These are phyloP conservation scores for Leishmania mexicana DNA, from an alignment of 208 protist genomes.

Conservation along the genomic window DNA sequence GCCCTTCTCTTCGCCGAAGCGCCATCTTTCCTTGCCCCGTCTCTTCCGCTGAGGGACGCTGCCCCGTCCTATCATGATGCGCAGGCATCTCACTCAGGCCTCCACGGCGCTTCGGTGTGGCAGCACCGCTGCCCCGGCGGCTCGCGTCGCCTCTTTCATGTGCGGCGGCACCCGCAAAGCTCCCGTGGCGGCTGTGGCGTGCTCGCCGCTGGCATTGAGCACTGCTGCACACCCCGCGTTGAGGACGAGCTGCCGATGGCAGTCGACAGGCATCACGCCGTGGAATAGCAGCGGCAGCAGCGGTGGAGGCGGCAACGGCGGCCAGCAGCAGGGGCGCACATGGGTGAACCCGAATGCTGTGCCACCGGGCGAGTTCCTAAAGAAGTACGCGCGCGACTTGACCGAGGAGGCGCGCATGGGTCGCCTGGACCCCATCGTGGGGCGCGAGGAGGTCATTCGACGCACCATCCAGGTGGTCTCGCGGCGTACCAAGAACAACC, in stretches of 20 bases:
- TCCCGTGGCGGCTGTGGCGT: neutral
- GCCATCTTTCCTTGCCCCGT: neutral
- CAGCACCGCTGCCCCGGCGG: neutral
- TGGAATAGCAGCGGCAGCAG: constrained; percentile 40
- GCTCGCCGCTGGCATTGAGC: neutral
- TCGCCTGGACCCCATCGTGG: constrained; percentile 98
- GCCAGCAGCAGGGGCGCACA: constrained; percentile 68
- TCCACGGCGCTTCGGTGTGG: constrained; percentile 7
- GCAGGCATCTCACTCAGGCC: constrained; percentile 1
- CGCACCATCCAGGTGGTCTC: constrained; percentile 96
- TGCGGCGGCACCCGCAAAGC: neutral
- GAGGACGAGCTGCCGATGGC: constrained; percentile 10
- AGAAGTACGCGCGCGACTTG: constrained; percentile 97
- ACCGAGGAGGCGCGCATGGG: constrained; percentile 92
- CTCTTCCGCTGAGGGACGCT: neutral
- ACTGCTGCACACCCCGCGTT: neutral
- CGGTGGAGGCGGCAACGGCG: constrained; percentile 22
- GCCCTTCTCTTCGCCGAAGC: neutral
- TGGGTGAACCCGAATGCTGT: constrained; percentile 92
- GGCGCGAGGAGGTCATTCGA: constrained; percentile 99
- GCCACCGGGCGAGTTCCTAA: constrained; percentile 89
- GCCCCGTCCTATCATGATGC: constrained; percentile 14
- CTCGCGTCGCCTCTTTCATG: neutral
- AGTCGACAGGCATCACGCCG: constrained; percentile 49
- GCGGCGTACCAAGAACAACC: constrained; percentile 99